Conservation (phyloP, 23 red algal species). For the Gracilaria domingensis region DNA sequence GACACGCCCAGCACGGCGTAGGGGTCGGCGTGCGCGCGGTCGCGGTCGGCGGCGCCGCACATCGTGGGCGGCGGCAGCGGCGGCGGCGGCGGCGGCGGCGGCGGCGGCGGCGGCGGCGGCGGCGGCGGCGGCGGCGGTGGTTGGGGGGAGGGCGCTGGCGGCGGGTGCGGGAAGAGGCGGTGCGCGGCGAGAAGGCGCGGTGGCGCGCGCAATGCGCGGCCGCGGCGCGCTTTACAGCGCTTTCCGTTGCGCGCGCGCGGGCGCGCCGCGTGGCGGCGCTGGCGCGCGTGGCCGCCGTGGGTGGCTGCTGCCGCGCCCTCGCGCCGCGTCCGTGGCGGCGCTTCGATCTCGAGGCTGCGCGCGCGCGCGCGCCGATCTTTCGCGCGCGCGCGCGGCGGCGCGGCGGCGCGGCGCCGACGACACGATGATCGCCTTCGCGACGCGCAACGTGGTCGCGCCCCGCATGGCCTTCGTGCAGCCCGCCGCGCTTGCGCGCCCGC, state of each 20-base stretch:
- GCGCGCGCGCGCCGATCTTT: background rate
- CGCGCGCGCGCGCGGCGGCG: too few relatives aligned
- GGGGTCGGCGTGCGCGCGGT: background rate
- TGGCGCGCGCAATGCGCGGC: background rate
- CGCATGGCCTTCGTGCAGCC: too few relatives aligned
- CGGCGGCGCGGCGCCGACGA: too few relatives aligned
- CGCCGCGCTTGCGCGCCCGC: background rate
- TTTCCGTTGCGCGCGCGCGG: constrained; percentile 6
- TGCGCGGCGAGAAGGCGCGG: too few relatives aligned
- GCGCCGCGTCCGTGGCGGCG: background rate
- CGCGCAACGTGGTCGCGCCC: too few relatives aligned
- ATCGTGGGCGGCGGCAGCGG: background rate
- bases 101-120: background rate
- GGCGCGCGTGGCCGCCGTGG: background rate
- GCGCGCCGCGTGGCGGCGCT: background rate
- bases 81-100: background rate
- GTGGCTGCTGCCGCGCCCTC: background rate
- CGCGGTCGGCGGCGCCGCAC: background rate
- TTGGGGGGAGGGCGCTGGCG: background rate
- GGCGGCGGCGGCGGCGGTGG: background rate
- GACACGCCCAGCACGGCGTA: constrained; percentile 29
- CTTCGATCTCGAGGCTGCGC: background rate
- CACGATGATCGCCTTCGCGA: too few relatives aligned
- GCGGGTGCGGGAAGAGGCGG: too few relatives aligned
- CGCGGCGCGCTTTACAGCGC: background rate